Conservation (phyloP, 2,329 filamentous ascomycete species). For the Hirsutella minnesotensis region DNA sequence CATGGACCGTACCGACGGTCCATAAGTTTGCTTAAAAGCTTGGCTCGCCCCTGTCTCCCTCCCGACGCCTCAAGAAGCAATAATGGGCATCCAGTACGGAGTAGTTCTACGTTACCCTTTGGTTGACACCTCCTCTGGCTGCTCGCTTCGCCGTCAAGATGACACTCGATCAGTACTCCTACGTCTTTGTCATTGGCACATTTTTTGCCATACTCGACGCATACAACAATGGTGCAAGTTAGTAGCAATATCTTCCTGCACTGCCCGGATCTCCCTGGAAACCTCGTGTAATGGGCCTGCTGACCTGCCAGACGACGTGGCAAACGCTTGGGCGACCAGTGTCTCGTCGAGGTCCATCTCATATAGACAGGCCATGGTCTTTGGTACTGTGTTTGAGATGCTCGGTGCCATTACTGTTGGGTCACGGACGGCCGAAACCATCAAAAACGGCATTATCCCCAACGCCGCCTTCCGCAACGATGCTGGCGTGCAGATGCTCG, state of each 20-base stretch:
- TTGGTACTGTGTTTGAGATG: slow-evolving; percentile 55
- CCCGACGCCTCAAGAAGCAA: background rate
- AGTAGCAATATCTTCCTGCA: slow-evolving; percentile 20
- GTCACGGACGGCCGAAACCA: slow-evolving; percentile 58
- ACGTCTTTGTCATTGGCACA: slow-evolving; percentile 65
- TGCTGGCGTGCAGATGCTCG: slow-evolving; percentile 56
- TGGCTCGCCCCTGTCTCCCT: background rate
- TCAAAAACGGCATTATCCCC: slow-evolving; percentile 66
- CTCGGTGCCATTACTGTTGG: slow-evolving; percentile 53
- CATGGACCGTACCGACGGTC: too few relatives aligned
- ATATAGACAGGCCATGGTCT: slow-evolving; percentile 55
- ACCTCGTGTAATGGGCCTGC: background rate
- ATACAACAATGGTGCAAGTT: slow-evolving; percentile 70
- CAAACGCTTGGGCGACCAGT: slow-evolving; percentile 71
- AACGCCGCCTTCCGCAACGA: slow-evolving; percentile 42
- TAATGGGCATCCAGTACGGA: too few relatives aligned
- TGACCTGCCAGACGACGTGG: slow-evolving; percentile 69
- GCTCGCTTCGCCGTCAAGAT: slow-evolving; percentile 25
- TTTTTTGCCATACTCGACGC: slow-evolving; percentile 66
- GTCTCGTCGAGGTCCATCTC: slow-evolving; percentile 66
- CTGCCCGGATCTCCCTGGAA: too few relatives aligned
- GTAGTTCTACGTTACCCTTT: too few relatives aligned
- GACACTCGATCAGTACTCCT: slow-evolving; percentile 51
- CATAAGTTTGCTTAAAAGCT: too few relatives aligned
- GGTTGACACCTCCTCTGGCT: too few relatives aligned